These are phyloP conservation scores for Verticillium isaacii DNA, from an alignment of 2,329 filamentous ascomycete genomes.

Conservation along the genomic window DNA sequence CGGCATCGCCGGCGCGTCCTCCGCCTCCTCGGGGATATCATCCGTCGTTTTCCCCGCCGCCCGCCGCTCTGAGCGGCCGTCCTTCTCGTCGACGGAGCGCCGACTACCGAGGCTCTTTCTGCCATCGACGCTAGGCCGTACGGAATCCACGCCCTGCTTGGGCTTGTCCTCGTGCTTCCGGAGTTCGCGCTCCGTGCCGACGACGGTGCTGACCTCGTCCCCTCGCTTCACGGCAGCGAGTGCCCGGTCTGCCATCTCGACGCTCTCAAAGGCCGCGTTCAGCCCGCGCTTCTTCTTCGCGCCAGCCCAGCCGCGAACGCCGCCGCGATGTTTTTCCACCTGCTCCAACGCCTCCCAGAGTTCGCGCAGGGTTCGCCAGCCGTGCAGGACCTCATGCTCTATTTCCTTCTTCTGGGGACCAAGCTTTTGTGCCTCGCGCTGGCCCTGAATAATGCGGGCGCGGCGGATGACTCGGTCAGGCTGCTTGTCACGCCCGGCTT, in stretches of 20 bases:
- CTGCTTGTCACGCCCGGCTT: slow-evolving; percentile 47
- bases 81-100: not conserved
- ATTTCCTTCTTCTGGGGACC: slow-evolving; percentile 21
- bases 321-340: slow-evolving; percentile 23
- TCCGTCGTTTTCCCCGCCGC: not conserved
- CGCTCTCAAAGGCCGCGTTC: slow-evolving; percentile 43
- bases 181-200: slow-evolving; percentile 18
- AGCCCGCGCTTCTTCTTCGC: slow-evolving; percentile 31
- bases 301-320: slow-evolving; percentile 24
- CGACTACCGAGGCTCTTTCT: not conserved
- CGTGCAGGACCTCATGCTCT: slow-evolving; percentile 27
- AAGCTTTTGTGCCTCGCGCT: slow-evolving; percentile 35
- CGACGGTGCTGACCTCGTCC: slow-evolving; percentile 30
- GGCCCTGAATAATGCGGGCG: slow-evolving; percentile 55
- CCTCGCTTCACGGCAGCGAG: slow-evolving; percentile 41
- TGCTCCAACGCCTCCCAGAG: slow-evolving; percentile 32
- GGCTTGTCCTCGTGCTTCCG: slow-evolving; percentile 13
- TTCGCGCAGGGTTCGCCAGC: slow-evolving; percentile 36
- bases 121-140: not conserved
- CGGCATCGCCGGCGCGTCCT: not conserved
- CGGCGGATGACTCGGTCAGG: slow-evolving; percentile 50
- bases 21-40: slow-evolving; percentile 1
- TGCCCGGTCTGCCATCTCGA: slow-evolving; percentile 38
- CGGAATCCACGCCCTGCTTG: slow-evolving; percentile 5
- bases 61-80: not conserved